A percentile compares a stretch with the other conserved stretches of the same genome.
Conservation (phyloP, 73 alveolate species). For the Effrenium voratum region DNA sequence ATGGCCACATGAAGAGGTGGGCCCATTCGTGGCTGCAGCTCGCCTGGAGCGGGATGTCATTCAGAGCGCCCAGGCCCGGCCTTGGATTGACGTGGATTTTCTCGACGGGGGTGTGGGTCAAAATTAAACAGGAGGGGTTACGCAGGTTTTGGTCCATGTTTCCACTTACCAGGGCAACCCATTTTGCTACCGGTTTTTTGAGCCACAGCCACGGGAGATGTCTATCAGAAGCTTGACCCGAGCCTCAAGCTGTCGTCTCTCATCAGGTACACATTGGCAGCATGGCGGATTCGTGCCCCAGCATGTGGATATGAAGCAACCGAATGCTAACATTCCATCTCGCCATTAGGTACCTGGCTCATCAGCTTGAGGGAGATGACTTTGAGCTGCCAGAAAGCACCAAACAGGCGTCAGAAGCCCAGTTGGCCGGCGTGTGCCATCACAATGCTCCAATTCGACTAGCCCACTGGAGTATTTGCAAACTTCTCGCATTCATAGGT, state of each 20-base stretch:
- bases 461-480: background rate
- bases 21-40: conserved; percentile 84
- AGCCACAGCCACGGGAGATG: too few species aligned
- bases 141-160: background rate
- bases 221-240: too few species aligned
- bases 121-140: too few species aligned
- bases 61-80: conserved; percentile 50
- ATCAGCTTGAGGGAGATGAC: conserved; percentile 54
- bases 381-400: conserved; percentile 19
- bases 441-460: background rate
- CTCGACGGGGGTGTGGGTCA: too few species aligned
- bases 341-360: conserved; percentile 44
- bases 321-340: background rate
- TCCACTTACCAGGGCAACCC: background rate
- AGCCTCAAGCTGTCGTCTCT: background rate
- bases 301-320: background rate
- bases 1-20: background rate
- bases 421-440: background rate
- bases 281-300: conserved; percentile 75
- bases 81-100: too few species aligned
- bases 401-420: background rate
- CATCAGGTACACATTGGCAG: conserved; percentile 62
- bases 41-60: conserved; percentile 74
- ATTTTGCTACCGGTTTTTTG: background rate
- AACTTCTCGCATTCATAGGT: background rate